Percentiles rank a stretch among this genome's conserved stretches.
Conservation (phyloP, 495 filamentous ascomycete genomes). For the Xylaria telfairii region DNA sequence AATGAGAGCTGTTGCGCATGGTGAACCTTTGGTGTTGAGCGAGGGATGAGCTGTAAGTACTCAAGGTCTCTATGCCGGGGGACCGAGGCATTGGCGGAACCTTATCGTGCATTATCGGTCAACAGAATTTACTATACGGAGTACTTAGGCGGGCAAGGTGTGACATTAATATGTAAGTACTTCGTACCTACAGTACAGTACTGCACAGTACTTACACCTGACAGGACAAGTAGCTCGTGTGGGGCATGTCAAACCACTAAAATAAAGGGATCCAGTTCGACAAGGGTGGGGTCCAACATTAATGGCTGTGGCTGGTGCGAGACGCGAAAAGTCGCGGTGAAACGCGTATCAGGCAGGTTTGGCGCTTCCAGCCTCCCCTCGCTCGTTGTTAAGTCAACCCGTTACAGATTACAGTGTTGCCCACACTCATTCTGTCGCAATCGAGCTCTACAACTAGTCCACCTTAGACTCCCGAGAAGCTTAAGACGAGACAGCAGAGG, state of each 20-base stretch:
- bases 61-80: constrained; percentile 37
- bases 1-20: background rate
- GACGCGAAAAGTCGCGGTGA: constrained; percentile 41
- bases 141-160: no score
- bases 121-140: no score
- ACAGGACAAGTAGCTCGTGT: background rate
- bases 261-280: background rate
- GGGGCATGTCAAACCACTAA: constrained; percentile 7
- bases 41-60: background rate
- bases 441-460: constrained; percentile 26
- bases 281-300: background rate
- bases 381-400: constrained; percentile 9
- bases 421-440: constrained; percentile 29
- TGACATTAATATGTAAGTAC: no score
- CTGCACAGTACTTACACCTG: no score
- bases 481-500: constrained; percentile 4
- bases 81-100: constrained; percentile 36
- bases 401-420: constrained; percentile 28
- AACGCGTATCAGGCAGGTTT: constrained; percentile 17
- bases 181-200: no score
- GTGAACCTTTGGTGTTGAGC: background rate
- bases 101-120: background rate
- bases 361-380: constrained; percentile 36
- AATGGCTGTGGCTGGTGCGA: constrained; percentile 35
- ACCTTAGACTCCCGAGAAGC: constrained; percentile 16